These are phyloP conservation scores for Filosporella fistucella DNA, from an alignment of 495 filamentous ascomycete species.

Conservation along the genomic window DNA sequence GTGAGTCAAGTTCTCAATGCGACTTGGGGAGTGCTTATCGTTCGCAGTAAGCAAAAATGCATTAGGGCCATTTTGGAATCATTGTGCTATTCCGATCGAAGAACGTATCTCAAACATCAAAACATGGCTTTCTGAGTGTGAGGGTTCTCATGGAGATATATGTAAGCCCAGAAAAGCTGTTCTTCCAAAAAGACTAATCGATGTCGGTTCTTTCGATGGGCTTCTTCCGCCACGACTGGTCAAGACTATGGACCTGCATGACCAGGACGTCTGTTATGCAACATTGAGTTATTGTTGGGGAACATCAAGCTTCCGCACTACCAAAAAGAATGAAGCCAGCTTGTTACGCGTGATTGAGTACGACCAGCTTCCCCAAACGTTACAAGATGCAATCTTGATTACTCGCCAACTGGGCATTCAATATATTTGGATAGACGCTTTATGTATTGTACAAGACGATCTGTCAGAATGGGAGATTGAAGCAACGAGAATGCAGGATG, in stretches of 20 bases:
- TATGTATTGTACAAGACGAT: slow-evolving; percentile 33
- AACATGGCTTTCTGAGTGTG: background rate
- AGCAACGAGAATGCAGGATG: slow-evolving; percentile 8
- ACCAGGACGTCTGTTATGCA: slow-evolving; percentile 7
- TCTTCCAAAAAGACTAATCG: background rate
- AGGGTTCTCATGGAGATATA: background rate
- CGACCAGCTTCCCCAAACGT: slow-evolving; percentile 8
- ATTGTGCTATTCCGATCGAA: background rate
- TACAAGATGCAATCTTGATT: slow-evolving; percentile 24
- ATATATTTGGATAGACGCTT: slow-evolving; percentile 32
- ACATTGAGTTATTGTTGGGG: slow-evolving; percentile 30
- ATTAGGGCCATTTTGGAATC: background rate
- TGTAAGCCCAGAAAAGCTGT: background rate
- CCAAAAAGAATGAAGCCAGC: slow-evolving; percentile 4
- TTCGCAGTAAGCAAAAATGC: background rate
- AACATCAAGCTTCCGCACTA: slow-evolving; percentile 8
- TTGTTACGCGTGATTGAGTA: slow-evolving; percentile 12
- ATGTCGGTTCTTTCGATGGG: slow-evolving; percentile 1
- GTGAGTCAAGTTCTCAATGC: background rate
- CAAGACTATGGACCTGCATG: background rate
- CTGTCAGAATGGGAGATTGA: slow-evolving; percentile 7
- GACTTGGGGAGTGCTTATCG: background rate
- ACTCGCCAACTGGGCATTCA: slow-evolving; percentile 19
- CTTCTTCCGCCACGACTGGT: background rate
- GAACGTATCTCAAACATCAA: background rate